A percentile compares a stretch with the other conserved stretches of the same genome.
These are phyloP conservation scores for Chlamydomonas eustigma DNA, from an alignment of 139 green algal genomes.

Conservation along the genomic window DNA sequence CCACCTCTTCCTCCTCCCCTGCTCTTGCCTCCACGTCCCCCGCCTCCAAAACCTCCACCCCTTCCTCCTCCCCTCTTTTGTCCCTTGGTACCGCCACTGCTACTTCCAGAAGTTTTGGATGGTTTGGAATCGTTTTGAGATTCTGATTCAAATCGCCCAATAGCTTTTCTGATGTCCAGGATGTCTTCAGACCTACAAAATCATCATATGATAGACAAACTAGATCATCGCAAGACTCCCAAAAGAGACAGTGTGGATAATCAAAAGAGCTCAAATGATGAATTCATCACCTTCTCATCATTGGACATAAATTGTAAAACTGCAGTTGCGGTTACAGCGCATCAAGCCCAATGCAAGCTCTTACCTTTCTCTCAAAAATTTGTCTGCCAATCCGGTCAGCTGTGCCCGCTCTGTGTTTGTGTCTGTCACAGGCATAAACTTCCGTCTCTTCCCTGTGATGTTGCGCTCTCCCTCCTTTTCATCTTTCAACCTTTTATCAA, in stretches of 20 bases:
- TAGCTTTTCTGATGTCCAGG: slow-evolving; percentile 8
- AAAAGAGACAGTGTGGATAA: too few species aligned
- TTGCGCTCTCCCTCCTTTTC: slow-evolving; percentile 37
- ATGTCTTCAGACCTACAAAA: slow-evolving; percentile 13
- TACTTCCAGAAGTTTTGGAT: too few species aligned
- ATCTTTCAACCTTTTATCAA: slow-evolving; percentile 69
- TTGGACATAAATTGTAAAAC: background rate
- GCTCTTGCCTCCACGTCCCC: slow-evolving; percentile 13
- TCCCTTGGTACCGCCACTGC: too few species aligned
- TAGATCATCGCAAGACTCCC: too few species aligned
- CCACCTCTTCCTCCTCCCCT: background rate
- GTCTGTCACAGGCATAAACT: slow-evolving; percentile 49
- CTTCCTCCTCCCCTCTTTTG: background rate
- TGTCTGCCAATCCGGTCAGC: slow-evolving; percentile 22
- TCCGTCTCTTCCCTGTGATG: slow-evolving; percentile 52
- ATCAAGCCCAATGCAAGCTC: background rate
- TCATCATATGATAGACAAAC: too few species aligned
- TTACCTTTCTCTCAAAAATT: slow-evolving; percentile 13
- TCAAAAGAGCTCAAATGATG: too few species aligned
- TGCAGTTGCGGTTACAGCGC: background rate
- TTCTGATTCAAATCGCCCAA: background rate
- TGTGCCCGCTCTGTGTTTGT: slow-evolving; percentile 36
- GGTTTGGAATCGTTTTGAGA: background rate
- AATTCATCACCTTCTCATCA: too few species aligned
- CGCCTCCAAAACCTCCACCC: background rate